A percentile compares a stretch with the other conserved stretches of the same genome.
Conservation (phyloP, 1,284 basidiomycete genomes). For the Psilocybe mexicana region DNA sequence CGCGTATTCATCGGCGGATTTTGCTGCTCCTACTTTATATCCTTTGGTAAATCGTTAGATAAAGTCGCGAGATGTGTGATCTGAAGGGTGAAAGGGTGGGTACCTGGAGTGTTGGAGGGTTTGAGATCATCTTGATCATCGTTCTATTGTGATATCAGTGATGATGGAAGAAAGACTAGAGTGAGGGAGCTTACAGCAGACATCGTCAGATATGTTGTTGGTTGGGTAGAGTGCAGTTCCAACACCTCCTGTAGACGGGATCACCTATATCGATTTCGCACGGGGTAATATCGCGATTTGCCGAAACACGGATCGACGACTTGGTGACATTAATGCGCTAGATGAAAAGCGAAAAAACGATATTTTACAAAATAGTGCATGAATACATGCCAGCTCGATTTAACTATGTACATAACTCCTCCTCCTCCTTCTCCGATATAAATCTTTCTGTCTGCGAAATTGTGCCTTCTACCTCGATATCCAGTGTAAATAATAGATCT, state of each 20-base stretch:
- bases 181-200: conserved; percentile 36
- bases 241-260: conserved; percentile 4
- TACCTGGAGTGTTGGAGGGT: conserved; percentile 67
- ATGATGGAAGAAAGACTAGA: background rate
- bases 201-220: conserved; percentile 34
- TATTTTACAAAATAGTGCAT: background rate
- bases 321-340: background rate
- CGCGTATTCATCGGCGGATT: conserved; percentile 70
- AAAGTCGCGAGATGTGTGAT: conserved; percentile 2
- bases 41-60: conserved; percentile 42
- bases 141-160: conserved; percentile 28
- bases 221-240: conserved; percentile 10
- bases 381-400: background rate
- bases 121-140: conserved; percentile 69
- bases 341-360: background rate
- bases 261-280: conserved; percentile 46
- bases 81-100: conserved; percentile 20
- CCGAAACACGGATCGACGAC: conserved; percentile 25
- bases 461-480: background rate
- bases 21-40: conserved; percentile 70
- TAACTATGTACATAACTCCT: background rate
- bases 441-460: background rate
- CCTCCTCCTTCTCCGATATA: background rate
- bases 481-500: background rate
- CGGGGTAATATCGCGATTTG: conserved; percentile 37